These are phyloP conservation scores for Phytophthora sp. DNA, from an alignment of 352 stramenopile species.

Conservation along the genomic window DNA sequence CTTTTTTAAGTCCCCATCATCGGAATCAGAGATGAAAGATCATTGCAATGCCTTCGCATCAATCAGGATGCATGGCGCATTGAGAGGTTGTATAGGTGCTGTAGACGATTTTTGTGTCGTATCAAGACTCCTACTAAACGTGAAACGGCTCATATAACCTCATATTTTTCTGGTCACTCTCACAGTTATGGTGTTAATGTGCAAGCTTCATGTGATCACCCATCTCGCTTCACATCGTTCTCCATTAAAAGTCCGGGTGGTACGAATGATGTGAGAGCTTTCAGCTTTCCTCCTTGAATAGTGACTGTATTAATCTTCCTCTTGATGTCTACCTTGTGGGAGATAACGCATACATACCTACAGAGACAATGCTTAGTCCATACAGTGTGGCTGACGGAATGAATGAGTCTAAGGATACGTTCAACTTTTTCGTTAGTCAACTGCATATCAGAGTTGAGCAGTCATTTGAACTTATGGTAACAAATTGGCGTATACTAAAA, in stretches of 20 bases:
- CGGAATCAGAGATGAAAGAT: too few species aligned
- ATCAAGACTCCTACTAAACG: not conserved
- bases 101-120: not conserved
- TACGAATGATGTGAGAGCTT: not conserved
- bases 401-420: conserved; percentile 1
- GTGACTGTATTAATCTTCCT: not conserved
- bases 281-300: not conserved
- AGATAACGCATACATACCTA: conserved; percentile 16
- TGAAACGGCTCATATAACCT: not conserved
- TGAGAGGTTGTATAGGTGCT: not conserved
- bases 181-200: not conserved
- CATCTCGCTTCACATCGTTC: not conserved
- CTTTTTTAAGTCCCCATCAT: too few species aligned
- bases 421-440: too few species aligned
- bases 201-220: not conserved
- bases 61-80: not conserved
- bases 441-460: not conserved
- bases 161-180: not conserved
- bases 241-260: not conserved
- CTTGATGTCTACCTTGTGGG: conserved; percentile 2
- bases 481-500: not conserved
- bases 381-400: conserved; percentile 8
- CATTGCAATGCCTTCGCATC: too few species aligned
- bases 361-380: conserved; percentile 8
- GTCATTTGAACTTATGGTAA: not conserved